Percentiles rank a stretch among this genome's conserved stretches.
These are phyloP conservation scores for Aspergillus pseudoviridinutans DNA, from an alignment of 2,329 filamentous ascomycete genomes.

Conservation along the genomic window DNA sequence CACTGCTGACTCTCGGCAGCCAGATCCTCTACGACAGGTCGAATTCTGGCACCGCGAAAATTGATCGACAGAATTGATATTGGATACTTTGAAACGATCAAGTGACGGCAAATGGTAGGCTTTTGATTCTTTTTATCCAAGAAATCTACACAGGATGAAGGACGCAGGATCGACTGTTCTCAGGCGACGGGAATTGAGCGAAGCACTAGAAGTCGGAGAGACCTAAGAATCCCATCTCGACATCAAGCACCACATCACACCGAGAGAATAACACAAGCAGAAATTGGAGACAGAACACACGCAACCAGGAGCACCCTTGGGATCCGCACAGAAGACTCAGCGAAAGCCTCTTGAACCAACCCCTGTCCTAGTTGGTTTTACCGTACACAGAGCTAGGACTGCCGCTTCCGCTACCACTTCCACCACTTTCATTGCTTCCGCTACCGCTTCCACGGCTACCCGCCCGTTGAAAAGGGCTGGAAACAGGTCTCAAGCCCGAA, in stretches of 20 bases:
- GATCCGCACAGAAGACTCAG: background rate
- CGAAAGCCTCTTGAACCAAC: background rate
- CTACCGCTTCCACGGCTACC: slow-evolving; percentile 49
- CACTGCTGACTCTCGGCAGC: background rate
- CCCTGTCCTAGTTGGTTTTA: slow-evolving; percentile 22
- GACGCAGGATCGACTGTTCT: background rate
- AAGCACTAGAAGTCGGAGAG: slow-evolving; percentile 6
- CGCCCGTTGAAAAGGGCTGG: slow-evolving; percentile 37
- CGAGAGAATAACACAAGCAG: slow-evolving; percentile 8
- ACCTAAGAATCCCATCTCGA: background rate
- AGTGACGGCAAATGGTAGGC: background rate
- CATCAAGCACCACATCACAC: slow-evolving; percentile 5
- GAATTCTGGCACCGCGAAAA: too few relatives aligned
- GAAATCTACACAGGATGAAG: background rate
- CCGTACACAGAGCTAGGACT: slow-evolving; percentile 38
- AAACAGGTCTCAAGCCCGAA: slow-evolving; percentile 33
- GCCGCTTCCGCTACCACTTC: slow-evolving; percentile 37
- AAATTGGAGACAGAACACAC: slow-evolving; percentile 4
- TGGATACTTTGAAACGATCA: background rate
- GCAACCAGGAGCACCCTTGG: background rate
- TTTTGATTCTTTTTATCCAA: background rate
- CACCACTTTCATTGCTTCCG: slow-evolving; percentile 41
- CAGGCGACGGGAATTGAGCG: background rate
- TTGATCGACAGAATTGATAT: background rate
- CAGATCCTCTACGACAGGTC: background rate